phyloP scores from a whole-genome alignment of 345 rosid species.

The Pistacia vera region DNA sequence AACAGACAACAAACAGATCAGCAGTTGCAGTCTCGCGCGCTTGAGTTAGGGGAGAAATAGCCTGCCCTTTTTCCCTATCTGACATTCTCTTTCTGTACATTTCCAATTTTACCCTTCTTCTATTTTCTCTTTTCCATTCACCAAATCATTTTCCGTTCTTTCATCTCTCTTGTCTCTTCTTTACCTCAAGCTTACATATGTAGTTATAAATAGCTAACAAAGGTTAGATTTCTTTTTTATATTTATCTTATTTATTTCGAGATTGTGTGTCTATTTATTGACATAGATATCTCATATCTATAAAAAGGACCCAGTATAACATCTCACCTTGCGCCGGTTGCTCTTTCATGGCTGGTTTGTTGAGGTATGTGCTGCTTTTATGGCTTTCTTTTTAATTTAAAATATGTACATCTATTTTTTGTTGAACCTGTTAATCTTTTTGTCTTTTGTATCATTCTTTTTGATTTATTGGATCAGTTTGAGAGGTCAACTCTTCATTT shows the following conservation, averaged over 20 bases:
- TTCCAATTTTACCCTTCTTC: constrained; percentile 10
- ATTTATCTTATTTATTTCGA: background rate
- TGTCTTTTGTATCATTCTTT: background rate
- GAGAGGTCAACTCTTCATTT: constrained; percentile 11
- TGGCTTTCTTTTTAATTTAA: background rate
- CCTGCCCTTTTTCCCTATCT: constrained; percentile 21
- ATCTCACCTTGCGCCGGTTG: constrained; percentile 6
- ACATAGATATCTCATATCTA: constrained; percentile 11
- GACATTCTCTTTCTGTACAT: constrained; percentile 30
- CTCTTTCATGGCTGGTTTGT: constrained; percentile 23
- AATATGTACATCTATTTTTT: background rate
- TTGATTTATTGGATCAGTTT: constrained; percentile 1
- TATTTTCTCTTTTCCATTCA: background rate
- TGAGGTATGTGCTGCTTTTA: constrained; percentile 27
- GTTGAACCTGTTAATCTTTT: background rate
- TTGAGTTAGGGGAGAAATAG: constrained; percentile 25
- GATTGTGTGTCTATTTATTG: constrained; percentile 2
- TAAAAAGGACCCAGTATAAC: constrained; percentile 20
- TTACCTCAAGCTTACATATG: constrained; percentile 10
- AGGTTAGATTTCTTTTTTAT: constrained; percentile 10
- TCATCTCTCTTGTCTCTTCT: background rate
- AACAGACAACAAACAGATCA: constrained; percentile 31
- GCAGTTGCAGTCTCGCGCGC: constrained; percentile 28
- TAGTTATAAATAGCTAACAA: constrained; percentile 11
- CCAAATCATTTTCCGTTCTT: background rate